phyloP scores from a whole-genome alignment of 371 early-diverging fungal species.

The Chytridium lagenaria region DNA sequence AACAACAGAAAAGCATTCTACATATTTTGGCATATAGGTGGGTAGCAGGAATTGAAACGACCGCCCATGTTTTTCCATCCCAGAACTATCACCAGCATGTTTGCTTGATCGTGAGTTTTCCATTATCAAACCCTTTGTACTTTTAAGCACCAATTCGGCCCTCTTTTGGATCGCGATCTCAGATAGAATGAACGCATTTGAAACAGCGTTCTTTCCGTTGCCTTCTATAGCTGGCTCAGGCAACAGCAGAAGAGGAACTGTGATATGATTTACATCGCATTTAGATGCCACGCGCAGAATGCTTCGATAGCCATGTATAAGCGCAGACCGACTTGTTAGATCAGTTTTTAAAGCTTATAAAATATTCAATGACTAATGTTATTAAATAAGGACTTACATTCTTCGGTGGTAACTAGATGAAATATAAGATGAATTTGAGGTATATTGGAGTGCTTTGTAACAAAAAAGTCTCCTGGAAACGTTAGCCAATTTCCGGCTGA shows the following conservation, averaged over 20 bases:
- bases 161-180: constrained; percentile 58
- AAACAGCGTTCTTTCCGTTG: constrained; percentile 24
- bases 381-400: constrained; percentile 45
- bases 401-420: constrained; percentile 66
- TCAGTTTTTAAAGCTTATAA: constrained; percentile 42
- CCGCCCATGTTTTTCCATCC: constrained; percentile 28
- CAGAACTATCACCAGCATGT: constrained; percentile 37
- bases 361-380: neutral
- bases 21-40: neutral
- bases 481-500: neutral
- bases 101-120: constrained; percentile 53
- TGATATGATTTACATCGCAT: constrained; percentile 70
- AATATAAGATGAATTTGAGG: constrained; percentile 76
- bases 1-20: neutral
- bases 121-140: constrained; percentile 66
- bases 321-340: constrained; percentile 56
- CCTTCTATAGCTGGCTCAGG: constrained; percentile 54
- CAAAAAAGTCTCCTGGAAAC: constrained; percentile 69
- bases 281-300: constrained; percentile 69
- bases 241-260: constrained; percentile 70
- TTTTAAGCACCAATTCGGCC: constrained; percentile 66
- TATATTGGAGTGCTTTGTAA: constrained; percentile 80
- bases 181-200: neutral
- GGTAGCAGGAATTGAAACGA: constrained; percentile 37
- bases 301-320: constrained; percentile 68